These are phyloP conservation scores for Colletotrichum sp. DNA, from an alignment of 2,329 filamentous ascomycete genomes.

Conservation along the genomic window DNA sequence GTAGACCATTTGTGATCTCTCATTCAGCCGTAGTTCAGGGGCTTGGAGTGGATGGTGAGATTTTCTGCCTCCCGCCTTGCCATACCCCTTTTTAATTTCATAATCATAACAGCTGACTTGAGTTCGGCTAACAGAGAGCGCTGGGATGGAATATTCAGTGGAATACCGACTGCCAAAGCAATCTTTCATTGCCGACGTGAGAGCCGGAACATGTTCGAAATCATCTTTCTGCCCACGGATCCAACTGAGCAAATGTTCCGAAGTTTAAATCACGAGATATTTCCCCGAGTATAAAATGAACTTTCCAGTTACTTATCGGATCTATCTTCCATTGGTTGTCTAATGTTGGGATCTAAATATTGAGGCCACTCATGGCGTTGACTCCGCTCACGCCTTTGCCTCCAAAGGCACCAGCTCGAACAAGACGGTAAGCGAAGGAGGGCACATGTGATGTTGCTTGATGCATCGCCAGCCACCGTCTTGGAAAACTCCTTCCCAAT, in stretches of 20 bases:
- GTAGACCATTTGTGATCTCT: background rate
- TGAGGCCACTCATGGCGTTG: background rate
- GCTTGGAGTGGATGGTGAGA: background rate
- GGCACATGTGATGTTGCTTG: background rate
- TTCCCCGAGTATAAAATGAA: background rate
- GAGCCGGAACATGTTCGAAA: background rate
- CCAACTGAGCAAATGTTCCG: background rate
- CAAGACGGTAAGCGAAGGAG: background rate
- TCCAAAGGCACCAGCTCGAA: background rate
- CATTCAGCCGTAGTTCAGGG: background rate
- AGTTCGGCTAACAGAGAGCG: background rate
- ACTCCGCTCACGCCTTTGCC: background rate
- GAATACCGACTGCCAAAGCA: background rate
- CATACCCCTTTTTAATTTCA: background rate
- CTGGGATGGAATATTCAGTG: background rate
- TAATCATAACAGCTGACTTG: background rate
- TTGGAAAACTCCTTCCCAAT: conserved; percentile 20
- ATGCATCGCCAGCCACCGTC: background rate
- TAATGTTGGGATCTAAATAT: background rate
- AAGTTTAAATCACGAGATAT: background rate
- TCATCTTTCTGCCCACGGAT: background rate
- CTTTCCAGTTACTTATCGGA: background rate
- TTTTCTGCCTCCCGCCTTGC: background rate
- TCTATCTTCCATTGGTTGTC: background rate
- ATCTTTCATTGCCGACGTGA: background rate